Percentiles rank a stretch among this genome's conserved stretches.
These are phyloP conservation scores for Saccharum hybrid DNA, from an alignment of 202 grass and related monocot species.

Conservation along the genomic window DNA sequence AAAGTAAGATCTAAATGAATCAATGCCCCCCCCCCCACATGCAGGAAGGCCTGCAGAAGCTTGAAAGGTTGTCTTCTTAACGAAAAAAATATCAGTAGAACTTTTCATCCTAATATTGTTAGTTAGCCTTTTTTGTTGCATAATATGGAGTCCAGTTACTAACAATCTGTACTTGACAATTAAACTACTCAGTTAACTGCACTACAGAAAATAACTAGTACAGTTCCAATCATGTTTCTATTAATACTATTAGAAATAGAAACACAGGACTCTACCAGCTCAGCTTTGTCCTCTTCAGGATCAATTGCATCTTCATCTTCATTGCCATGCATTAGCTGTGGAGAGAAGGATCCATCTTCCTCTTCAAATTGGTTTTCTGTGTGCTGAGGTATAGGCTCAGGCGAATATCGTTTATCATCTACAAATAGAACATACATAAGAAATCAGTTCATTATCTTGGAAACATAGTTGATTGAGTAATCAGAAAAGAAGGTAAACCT, in stretches of 20 bases:
- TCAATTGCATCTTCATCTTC: slow-evolving; percentile 95
- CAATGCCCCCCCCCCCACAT: neutral
- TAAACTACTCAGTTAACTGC: slow-evolving; percentile 3
- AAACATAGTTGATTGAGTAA: slow-evolving; percentile 13
- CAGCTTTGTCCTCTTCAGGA: slow-evolving; percentile 93
- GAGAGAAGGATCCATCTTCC: slow-evolving; percentile 89
- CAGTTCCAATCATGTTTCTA: neutral
- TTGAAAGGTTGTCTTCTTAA: slow-evolving; percentile 1
- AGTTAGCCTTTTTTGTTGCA: slow-evolving; percentile 6
- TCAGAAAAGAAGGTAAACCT: slow-evolving; percentile 57
- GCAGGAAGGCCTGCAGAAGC: neutral
- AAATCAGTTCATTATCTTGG: neutral
- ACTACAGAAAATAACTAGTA: slow-evolving; percentile 34
- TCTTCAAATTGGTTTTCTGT: slow-evolving; percentile 48
- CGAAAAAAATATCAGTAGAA: neutral
- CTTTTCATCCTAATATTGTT: neutral
- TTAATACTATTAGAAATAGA: slow-evolving; percentile 15
- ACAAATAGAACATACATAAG: too few species aligned
- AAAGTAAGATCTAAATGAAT: slow-evolving; percentile 18
- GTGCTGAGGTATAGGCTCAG: too few species aligned
- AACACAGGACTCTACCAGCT: slow-evolving; percentile 67
- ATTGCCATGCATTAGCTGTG: slow-evolving; percentile 80
- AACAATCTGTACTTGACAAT: slow-evolving; percentile 26
- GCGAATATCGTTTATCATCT: too few species aligned
- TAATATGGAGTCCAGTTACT: neutral